phyloP scores from a whole-genome alignment of 306 rosid genomes.

The Myrica gale region DNA sequence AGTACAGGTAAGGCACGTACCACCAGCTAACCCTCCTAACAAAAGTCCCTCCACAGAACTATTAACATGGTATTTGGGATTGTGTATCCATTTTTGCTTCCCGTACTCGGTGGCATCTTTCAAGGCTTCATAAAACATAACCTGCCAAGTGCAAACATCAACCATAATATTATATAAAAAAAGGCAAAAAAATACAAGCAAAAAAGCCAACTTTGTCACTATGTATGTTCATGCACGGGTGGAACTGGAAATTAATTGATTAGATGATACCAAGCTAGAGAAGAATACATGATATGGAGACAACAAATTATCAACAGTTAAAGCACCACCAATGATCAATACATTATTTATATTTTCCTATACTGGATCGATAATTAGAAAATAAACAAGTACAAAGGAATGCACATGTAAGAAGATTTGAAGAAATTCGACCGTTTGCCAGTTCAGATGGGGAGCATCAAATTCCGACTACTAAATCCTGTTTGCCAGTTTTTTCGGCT shows the following conservation, averaged over 20 bases:
- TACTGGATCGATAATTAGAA: background rate
- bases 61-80: slow-evolving; percentile 44
- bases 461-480: background rate
- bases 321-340: background rate
- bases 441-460: background rate
- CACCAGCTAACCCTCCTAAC: slow-evolving; percentile 88
- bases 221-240: background rate
- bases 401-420: background rate
- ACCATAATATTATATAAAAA: slow-evolving; percentile 1
- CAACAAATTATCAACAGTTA: background rate
- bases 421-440: background rate
- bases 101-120: slow-evolving; percentile 61
- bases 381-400: background rate
- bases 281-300: background rate
- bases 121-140: slow-evolving; percentile 74
- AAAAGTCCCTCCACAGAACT: slow-evolving; percentile 72
- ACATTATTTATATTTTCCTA: background rate
- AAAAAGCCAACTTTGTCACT: slow-evolving; percentile 1
- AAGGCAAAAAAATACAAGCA: background rate
- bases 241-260: background rate
- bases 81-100: slow-evolving; percentile 52
- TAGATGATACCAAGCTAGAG: background rate
- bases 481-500: background rate
- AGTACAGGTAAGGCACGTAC: slow-evolving; percentile 48
- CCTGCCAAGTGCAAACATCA: slow-evolving; percentile 40